phyloP scores from a whole-genome alignment of 106 monocot genomes.

The Acorus calamus region DNA sequence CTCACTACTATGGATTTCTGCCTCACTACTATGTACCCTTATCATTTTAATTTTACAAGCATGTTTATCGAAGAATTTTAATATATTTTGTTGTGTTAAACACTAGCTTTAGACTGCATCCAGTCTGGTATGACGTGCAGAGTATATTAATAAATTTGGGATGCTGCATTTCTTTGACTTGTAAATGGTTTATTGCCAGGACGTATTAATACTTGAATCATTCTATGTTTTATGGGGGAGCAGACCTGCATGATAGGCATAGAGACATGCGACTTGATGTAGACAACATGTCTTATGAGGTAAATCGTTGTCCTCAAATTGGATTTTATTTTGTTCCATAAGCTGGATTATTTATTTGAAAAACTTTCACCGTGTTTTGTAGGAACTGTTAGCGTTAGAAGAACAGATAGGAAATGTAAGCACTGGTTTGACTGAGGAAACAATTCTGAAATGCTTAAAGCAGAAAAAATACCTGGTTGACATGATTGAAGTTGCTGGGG shows the following conservation, averaged over 20 bases:
- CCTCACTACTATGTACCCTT: no score
- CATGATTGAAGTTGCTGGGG: not conserved
- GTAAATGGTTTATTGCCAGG: no score
- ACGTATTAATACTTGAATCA: slow-evolving; percentile 9
- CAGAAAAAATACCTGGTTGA: slow-evolving; percentile 12
- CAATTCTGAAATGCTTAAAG: slow-evolving; percentile 46
- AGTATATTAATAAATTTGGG: no score
- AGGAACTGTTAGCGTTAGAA: slow-evolving; percentile 81
- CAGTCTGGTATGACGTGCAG: no score
- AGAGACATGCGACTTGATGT: slow-evolving; percentile 90
- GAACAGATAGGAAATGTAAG: slow-evolving; percentile 84
- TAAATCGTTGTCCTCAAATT: not conserved
- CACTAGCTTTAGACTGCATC: no score
- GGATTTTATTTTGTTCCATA: no score
- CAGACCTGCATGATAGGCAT: slow-evolving; percentile 61
- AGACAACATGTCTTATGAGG: slow-evolving; percentile 98
- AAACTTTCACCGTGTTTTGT: not conserved
- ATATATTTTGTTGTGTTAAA: no score
- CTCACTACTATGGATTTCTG: no score
- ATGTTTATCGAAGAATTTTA: no score
- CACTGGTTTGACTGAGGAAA: slow-evolving; percentile 70
- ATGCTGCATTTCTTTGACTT: no score
- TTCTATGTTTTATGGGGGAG: slow-evolving; percentile 27
- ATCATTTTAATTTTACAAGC: no score
- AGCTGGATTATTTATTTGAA: no score